Conservation (phyloP, 768 basidiomycete genomes). For the Postia placenta region DNA sequence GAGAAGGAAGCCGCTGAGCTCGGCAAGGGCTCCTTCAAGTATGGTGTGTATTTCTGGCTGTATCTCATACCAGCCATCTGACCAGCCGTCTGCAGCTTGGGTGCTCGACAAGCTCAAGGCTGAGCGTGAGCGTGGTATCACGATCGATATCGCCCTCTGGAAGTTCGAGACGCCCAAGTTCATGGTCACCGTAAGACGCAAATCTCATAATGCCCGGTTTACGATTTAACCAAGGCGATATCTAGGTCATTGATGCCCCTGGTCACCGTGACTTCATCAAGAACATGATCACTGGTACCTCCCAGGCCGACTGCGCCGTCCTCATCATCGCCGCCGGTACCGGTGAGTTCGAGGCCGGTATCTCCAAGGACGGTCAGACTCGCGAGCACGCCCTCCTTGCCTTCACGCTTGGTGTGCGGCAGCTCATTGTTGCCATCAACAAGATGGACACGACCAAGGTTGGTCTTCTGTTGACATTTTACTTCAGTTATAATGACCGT, state of each 20-base stretch:
- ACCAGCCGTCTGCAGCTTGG: slow-evolving; percentile 65
- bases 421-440: slow-evolving; percentile 99
- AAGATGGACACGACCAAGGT: slow-evolving; percentile 99
- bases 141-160: slow-evolving; percentile 99
- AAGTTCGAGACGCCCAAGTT: slow-evolving; percentile 99
- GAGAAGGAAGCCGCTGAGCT: slow-evolving; percentile 99
- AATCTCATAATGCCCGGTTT: slow-evolving; percentile 8
- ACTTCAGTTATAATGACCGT: background rate
- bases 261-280: slow-evolving; percentile 99
- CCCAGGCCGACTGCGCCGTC: slow-evolving; percentile 99
- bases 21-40: slow-evolving; percentile 98
- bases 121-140: slow-evolving; percentile 99
- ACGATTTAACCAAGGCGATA: background rate
- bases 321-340: slow-evolving; percentile 99
- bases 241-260: slow-evolving; percentile 95
- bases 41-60: slow-evolving; percentile 51
- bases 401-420: slow-evolving; percentile 99
- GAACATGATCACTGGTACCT: slow-evolving; percentile 99
- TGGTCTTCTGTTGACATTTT: slow-evolving; percentile 10
- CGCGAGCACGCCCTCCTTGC: slow-evolving; percentile 99
- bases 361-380: slow-evolving; percentile 99
- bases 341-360: slow-evolving; percentile 99
- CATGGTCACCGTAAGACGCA: slow-evolving; percentile 75
- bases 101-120: slow-evolving; percentile 99
- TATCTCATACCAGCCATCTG: slow-evolving; percentile 11